Percentiles rank a stretch among this genome's conserved stretches.
phyloP scores from a whole-genome alignment of 345 rosid species.

The Theobroma cacao region DNA sequence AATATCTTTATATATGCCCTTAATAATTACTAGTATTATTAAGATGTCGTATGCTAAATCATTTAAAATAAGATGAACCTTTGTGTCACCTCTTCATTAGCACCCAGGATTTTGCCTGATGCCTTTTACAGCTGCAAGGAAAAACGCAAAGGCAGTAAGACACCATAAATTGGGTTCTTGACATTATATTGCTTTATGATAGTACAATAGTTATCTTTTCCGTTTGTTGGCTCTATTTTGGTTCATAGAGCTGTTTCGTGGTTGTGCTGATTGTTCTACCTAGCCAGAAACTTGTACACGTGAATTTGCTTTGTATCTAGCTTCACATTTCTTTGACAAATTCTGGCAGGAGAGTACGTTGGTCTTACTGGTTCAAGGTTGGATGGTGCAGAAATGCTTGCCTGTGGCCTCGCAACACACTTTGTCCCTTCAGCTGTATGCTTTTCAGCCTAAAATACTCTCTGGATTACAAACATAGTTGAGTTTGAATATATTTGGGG shows the following conservation, averaged over 20 bases:
- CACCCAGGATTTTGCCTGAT: not conserved
- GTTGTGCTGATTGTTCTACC: not conserved
- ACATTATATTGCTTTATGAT: not conserved
- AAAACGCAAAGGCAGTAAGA: not conserved
- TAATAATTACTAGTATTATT: not conserved
- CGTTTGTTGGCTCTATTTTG: not conserved
- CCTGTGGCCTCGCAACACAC: slow-evolving; percentile 92
- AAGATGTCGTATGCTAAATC: not conserved
- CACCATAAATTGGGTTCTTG: not conserved
- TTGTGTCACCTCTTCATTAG: not conserved
- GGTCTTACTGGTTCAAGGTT: slow-evolving; percentile 77
- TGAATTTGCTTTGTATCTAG: not conserved
- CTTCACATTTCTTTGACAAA: not conserved
- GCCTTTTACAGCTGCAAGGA: not conserved
- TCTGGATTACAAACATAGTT: not conserved
- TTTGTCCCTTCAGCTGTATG: slow-evolving; percentile 65
- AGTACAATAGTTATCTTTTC: not conserved
- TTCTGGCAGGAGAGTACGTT: slow-evolving; percentile 63
- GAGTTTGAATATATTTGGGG: slow-evolving; percentile 5
- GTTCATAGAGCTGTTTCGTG: slow-evolving; percentile 1
- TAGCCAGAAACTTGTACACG: not conserved
- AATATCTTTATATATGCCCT: not conserved
- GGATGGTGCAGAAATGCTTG: slow-evolving; percentile 85
- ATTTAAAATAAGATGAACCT: not conserved
- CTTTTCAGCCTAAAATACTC: slow-evolving; percentile 8